Evolutionary conservation across 495 filamentous ascomycete genomes (phyloP).

Genomic region (Thermothielavioides terrestris): DNA sequence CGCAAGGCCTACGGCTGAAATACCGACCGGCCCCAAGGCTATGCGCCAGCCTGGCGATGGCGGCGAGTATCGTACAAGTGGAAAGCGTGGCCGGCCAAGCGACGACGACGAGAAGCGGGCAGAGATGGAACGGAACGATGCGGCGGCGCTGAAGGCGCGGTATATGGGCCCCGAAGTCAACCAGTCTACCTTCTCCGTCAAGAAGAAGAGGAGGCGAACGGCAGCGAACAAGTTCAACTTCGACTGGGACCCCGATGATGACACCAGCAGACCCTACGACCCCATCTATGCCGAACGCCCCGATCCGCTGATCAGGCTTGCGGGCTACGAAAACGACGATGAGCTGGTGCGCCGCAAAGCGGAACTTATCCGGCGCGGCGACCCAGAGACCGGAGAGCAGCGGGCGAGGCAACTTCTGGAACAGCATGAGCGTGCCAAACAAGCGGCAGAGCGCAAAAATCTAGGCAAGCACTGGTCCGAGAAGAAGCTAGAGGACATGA

Average conservation of each 20-base stretch:
- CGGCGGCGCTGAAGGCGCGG: constrained; percentile 64
- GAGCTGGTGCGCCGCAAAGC: constrained; percentile 65
- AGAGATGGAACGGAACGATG: constrained; percentile 61
- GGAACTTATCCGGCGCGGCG: constrained; percentile 65
- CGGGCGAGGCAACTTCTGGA: constrained; percentile 78
- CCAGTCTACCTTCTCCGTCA: constrained; percentile 82
- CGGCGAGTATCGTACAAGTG: constrained; percentile 20
- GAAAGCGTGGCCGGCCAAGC: constrained; percentile 21
- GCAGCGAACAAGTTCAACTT: constrained; percentile 99
- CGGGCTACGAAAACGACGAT: constrained; percentile 73
- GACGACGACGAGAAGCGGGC: constrained; percentile 46
- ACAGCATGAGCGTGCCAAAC: constrained; percentile 52
- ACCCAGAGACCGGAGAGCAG: constrained; percentile 66
- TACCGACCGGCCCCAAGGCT: constrained; percentile 75
- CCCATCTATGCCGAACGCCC: constrained; percentile 72
- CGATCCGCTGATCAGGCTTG: constrained; percentile 60
- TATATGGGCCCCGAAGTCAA: constrained; percentile 93
- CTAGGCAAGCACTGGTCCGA: constrained; percentile 94
- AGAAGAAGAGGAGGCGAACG: constrained; percentile 91
- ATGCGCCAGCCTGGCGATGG: constrained; percentile 48
- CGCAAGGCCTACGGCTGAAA: constrained; percentile 15
- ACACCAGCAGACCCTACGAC: constrained; percentile 84
- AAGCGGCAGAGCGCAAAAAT: constrained; percentile 66
- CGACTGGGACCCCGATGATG: constrained; percentile 94
- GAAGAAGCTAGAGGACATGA: constrained; percentile 92